Percentiles rank a stretch among this genome's conserved stretches.
Conservation (phyloP, 2,329 filamentous ascomycete species). For the Aspergillus neotritici region DNA sequence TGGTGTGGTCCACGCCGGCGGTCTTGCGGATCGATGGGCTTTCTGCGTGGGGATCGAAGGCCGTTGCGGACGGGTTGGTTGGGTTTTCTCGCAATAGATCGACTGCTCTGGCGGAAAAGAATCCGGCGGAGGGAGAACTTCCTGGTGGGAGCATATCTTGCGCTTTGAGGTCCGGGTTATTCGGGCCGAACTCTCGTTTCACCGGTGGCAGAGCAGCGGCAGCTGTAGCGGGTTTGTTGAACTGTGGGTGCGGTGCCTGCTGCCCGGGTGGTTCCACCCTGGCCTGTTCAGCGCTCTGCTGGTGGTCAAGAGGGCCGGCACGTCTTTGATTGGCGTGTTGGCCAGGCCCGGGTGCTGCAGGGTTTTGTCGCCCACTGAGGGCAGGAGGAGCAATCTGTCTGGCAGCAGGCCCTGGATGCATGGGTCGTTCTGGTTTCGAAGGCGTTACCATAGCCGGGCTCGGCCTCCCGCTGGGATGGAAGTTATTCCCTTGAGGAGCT, state of each 20-base stretch:
- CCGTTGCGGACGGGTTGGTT: constrained; percentile 41
- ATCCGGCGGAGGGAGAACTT: constrained; percentile 49
- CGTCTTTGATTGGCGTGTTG: constrained; percentile 15
- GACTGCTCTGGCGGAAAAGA: constrained; percentile 66
- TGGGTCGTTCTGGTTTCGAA: constrained; percentile 34
- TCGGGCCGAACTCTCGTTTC: constrained; percentile 21
- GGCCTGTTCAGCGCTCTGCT: constrained; percentile 18
- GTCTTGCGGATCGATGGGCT: constrained; percentile 86
- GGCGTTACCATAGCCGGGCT: constrained; percentile 30
- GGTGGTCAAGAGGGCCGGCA: constrained; percentile 12
- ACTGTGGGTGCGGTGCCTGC: constrained; percentile 5
- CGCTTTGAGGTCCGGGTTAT: constrained; percentile 8
- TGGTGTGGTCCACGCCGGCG: constrained; percentile 74
- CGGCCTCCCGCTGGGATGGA: constrained; percentile 13
- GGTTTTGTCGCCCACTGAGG: constrained; percentile 17
- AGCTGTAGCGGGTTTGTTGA: constrained; percentile 4
- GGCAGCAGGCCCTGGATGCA: constrained; percentile 17
- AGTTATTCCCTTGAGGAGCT: constrained; percentile 16
- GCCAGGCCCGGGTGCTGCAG: constrained; percentile 8
- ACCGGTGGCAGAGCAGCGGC: constrained; percentile 17
- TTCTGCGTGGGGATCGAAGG: constrained; percentile 69
- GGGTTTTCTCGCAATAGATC: constrained; percentile 51
- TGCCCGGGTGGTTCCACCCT: constrained; percentile 16
- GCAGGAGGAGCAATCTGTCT: constrained; percentile 20
- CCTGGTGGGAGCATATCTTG: constrained; percentile 26